Evolutionary conservation across 345 rosid genomes (phyloP).

Genomic region (Heritiera fomes): DNA sequence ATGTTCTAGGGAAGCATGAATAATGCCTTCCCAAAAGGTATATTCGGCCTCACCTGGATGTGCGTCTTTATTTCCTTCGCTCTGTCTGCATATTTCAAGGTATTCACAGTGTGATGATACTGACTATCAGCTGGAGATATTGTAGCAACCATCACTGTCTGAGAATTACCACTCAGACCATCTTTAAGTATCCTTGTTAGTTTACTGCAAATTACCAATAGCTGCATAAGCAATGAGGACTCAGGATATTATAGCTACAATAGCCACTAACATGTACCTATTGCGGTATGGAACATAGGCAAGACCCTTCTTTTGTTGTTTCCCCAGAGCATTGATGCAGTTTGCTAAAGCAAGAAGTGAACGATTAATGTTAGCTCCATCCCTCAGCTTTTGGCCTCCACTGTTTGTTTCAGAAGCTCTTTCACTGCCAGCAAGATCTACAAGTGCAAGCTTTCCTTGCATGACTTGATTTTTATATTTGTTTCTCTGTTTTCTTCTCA

Average conservation of each 20-base stretch:
- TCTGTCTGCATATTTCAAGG: slow-evolving; percentile 95
- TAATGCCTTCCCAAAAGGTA: neutral
- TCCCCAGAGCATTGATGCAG: slow-evolving; percentile 93
- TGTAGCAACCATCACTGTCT: slow-evolving; percentile 93
- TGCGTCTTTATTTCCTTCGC: slow-evolving; percentile 97
- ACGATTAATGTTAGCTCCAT: slow-evolving; percentile 77
- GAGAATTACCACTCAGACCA: slow-evolving; percentile 98
- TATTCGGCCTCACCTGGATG: slow-evolving; percentile 54
- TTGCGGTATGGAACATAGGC: slow-evolving; percentile 97
- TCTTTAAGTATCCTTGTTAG: slow-evolving; percentile 94
- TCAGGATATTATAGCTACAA: slow-evolving; percentile 7
- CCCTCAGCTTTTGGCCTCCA: slow-evolving; percentile 82
- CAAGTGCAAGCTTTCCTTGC: slow-evolving; percentile 93
- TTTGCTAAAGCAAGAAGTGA: slow-evolving; percentile 70
- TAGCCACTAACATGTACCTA: slow-evolving; percentile 19
- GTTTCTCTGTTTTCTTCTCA: slow-evolving; percentile 73
- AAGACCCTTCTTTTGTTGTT: slow-evolving; percentile 95
- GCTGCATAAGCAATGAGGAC: neutral
- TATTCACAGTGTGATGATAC: slow-evolving; percentile 82
- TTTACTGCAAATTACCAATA: slow-evolving; percentile 47
- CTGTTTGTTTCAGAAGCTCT: slow-evolving; percentile 87
- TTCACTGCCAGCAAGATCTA: slow-evolving; percentile 99
- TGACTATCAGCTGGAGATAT: slow-evolving; percentile 63
- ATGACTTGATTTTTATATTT: slow-evolving; percentile 69
- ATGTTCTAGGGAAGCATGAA: neutral